These are phyloP conservation scores for Coemansia sp. DNA, from an alignment of 192 early-diverging fungal genomes.

Conservation along the genomic window DNA sequence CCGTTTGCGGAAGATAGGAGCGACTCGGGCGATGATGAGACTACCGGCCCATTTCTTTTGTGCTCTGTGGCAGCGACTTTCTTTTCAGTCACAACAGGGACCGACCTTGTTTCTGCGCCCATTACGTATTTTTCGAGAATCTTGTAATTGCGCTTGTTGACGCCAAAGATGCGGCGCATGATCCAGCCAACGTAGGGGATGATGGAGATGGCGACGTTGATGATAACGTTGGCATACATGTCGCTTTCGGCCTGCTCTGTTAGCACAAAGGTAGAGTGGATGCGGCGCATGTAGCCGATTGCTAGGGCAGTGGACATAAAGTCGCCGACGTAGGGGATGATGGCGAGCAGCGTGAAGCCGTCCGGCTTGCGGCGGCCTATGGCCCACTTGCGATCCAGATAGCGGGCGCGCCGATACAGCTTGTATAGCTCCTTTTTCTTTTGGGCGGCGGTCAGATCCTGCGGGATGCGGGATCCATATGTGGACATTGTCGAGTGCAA, in stretches of 20 bases:
- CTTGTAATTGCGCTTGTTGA: constrained; percentile 39
- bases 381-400: constrained; percentile 37
- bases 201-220: constrained; percentile 18
- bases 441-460: constrained; percentile 7
- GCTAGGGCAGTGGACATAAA: constrained; percentile 26
- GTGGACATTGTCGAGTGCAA: constrained; percentile 3
- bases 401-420: constrained; percentile 22
- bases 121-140: constrained; percentile 26
- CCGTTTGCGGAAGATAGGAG: no score
- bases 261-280: constrained; percentile 16
- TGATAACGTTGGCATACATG: constrained; percentile 19
- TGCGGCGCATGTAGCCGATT: constrained; percentile 16
- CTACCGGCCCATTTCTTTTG: no score
- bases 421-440: constrained; percentile 23
- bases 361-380: constrained; percentile 24
- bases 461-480: constrained; percentile 4
- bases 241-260: constrained; percentile 11
- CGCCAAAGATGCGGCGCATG: constrained; percentile 17
- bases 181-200: constrained; percentile 37
- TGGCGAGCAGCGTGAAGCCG: constrained; percentile 20
- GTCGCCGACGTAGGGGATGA: constrained; percentile 30
- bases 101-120: no score
- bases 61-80: no score
- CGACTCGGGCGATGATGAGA: no score
- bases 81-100: no score